Evolutionary conservation across 1,284 basidiomycete species (phyloP), one percentile per base, ranked within the genome.

Genomic region (Pseudozyma thailandica): DNA sequence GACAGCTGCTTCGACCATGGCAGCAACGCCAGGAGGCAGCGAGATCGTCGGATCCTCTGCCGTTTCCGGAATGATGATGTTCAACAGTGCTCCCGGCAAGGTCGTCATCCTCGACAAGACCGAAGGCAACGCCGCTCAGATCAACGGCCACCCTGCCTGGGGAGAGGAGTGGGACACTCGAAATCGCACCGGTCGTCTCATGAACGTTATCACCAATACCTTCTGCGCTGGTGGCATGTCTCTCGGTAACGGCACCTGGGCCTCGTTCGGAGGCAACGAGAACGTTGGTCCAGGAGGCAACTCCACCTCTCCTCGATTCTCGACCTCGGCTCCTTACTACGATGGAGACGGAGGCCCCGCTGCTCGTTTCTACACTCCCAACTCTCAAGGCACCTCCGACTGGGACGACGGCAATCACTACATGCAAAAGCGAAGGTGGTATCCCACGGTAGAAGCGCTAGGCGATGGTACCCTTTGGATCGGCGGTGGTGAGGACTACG

Each of bases 51-150:
- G 62, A 18, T 59, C 74, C 21, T 77, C 76, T 4, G 33, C 51
- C 10, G 78, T 78, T 6, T 78, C 76, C 3, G 78, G 74, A 31
- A 78, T 79, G 74, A 79, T 79, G 78, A 50, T 79, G 44, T 77
- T 68, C 57, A 71, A 78, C 43, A 60, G 71, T 50, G 73, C 68
- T 30, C 71, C 77, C 4, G 56, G 76, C 47, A 70, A 71, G 38
- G 77, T 83, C 37, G 78, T 80, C 59, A 81, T 84, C 50, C 74
- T 83, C 39, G 83, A 84, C 75, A 84, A 84, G 62, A 75, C 72
- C 18, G 82, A 84, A 58, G 75, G 79, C 61, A 84, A 83, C 52
- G 69, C 64, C 10, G 50, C 50, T 12, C 50, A 47, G 20, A 57
- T 75, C 61, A 65, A 71, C 16, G 68, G 68, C 6, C 68, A 71